Percentiles rank a stretch among this genome's conserved stretches.
Conservation (phyloP, 225 moss, liverwort and hornwort genomes). For the Sphagnum tenellum region DNA sequence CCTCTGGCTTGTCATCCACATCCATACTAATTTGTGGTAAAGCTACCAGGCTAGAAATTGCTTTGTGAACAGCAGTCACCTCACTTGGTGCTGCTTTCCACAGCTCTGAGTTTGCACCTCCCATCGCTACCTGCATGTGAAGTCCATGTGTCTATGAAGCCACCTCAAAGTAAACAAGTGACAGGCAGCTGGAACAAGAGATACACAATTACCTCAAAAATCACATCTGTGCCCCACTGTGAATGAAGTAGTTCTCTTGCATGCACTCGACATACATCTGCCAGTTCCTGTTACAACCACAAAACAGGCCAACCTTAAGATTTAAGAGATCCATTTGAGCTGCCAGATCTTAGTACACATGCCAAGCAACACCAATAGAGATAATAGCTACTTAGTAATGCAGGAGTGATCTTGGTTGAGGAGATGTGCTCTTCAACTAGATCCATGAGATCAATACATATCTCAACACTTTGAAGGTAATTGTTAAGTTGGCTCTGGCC, state of each 20-base stretch:
- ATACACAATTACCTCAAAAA: slow-evolving; percentile 57
- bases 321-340: too few species aligned
- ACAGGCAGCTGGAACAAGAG: neutral
- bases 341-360: too few species aligned
- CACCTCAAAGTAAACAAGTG: neutral
- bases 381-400: too few species aligned
- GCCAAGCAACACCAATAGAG: too few species aligned
- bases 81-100: slow-evolving; percentile 33
- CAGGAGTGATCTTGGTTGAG: too few species aligned
- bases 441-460: too few species aligned
- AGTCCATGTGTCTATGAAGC: neutral
- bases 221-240: slow-evolving; percentile 57
- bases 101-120: slow-evolving; percentile 68
- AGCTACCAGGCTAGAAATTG: slow-evolving; percentile 21
- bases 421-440: too few species aligned
- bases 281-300: slow-evolving; percentile 32
- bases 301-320: too few species aligned
- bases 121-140: slow-evolving; percentile 65
- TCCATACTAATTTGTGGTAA: slow-evolving; percentile 3
- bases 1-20: slow-evolving; percentile 17
- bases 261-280: slow-evolving; percentile 49
- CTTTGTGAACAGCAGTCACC: slow-evolving; percentile 21
- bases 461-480: too few species aligned
- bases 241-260: slow-evolving; percentile 66
- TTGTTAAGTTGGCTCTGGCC: too few species aligned